phyloP scores from a whole-genome alignment of 1,284 basidiomycete species.

The Puccinia horiana region DNA sequence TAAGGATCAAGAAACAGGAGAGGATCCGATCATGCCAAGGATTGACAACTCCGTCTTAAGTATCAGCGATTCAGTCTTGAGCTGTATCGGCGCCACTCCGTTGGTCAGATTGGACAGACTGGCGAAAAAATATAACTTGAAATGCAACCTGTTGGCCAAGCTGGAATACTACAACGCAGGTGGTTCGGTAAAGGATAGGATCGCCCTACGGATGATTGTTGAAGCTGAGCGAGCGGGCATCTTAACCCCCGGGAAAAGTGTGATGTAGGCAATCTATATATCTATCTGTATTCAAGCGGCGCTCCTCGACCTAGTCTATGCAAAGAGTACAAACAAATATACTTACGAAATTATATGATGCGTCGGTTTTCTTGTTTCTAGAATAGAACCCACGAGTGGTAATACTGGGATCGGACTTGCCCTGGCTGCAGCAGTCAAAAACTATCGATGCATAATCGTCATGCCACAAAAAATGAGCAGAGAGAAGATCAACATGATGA shows the following conservation, averaged over 20 bases:
- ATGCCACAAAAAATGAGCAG: constrained; percentile 90
- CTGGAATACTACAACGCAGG: constrained; percentile 87
- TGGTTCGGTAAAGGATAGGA: constrained; percentile 87
- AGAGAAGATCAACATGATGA: constrained; percentile 90
- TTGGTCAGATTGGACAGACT: constrained; percentile 82
- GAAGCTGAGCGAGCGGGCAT: constrained; percentile 83
- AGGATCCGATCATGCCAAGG: constrained; percentile 17
- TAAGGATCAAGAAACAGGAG: background rate
- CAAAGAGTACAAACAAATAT: background rate
- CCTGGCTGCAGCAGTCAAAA: constrained; percentile 55
- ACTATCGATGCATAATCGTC: constrained; percentile 77
- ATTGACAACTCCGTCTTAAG: constrained; percentile 6
- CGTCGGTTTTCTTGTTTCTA: background rate
- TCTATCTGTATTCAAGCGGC: background rate
- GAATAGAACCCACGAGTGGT: constrained; percentile 67
- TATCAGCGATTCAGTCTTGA: constrained; percentile 75
- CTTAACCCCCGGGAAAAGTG: constrained; percentile 81
- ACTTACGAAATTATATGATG: background rate
- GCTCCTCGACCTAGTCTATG: background rate
- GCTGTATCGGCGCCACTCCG: constrained; percentile 85
- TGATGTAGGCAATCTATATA: constrained; percentile 63
- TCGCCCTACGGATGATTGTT: constrained; percentile 82
- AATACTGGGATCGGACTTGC: constrained; percentile 75
- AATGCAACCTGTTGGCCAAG: constrained; percentile 94
- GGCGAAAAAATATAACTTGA: constrained; percentile 71